Conservation (phyloP, 768 basidiomycete species). For the Kwoniella mangroviensis region DNA sequence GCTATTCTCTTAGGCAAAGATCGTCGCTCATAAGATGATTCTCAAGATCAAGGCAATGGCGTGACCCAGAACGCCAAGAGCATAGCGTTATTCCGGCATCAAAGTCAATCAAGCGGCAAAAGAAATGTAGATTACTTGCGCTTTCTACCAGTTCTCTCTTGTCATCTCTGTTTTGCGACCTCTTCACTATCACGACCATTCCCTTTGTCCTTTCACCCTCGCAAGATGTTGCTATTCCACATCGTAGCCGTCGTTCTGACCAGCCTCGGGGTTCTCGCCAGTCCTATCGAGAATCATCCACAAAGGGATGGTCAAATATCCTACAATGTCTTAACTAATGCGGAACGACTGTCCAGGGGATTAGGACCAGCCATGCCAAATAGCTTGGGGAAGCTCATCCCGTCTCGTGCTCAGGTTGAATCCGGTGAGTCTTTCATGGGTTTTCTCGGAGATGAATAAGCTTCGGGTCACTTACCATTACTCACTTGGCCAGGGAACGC, state of each 20-base stretch:
- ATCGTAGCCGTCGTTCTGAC: not conserved
- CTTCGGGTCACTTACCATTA: not conserved
- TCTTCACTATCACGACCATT: too few species aligned
- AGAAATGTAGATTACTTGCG: too few species aligned
- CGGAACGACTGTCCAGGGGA: slow-evolving; percentile 1
- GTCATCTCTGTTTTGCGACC: too few species aligned
- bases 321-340: not conserved
- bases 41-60: too few species aligned
- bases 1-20: too few species aligned
- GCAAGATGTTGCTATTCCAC: not conserved
- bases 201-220: too few species aligned
- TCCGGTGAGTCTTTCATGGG: not conserved
- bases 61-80: too few species aligned
- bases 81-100: too few species aligned
- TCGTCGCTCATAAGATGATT: too few species aligned
- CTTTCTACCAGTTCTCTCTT: too few species aligned
- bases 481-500: not conserved
- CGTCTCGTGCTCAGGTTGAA: not conserved
- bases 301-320: not conserved
- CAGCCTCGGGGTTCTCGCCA: not conserved
- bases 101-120: too few species aligned
- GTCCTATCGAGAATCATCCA: not conserved
- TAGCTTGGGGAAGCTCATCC: not conserved
- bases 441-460: too few species aligned
- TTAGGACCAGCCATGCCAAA: slow-evolving; percentile 2